These are phyloP conservation scores for Bauhinia variegata DNA, from an alignment of 306 rosid genomes.

Conservation along the genomic window DNA sequence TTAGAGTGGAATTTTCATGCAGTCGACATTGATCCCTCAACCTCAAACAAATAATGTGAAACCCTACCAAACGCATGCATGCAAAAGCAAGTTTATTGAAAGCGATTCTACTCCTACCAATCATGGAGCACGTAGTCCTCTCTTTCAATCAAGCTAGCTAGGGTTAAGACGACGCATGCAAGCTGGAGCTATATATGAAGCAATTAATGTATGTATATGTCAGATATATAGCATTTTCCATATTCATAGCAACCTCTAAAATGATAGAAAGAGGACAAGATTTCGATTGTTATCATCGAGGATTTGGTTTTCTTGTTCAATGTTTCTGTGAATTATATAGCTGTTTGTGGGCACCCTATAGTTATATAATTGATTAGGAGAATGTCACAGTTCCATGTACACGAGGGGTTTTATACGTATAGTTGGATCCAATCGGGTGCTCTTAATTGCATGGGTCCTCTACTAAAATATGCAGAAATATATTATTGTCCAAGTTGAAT, in stretches of 20 bases:
- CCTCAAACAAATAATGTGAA: neutral
- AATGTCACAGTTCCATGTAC: slow-evolving; percentile 46
- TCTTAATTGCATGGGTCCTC: slow-evolving; percentile 29
- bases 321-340: slow-evolving; percentile 42
- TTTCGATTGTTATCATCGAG: slow-evolving; percentile 42
- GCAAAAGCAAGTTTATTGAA: slow-evolving; percentile 20
- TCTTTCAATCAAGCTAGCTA: neutral
- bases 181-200: slow-evolving; percentile 29
- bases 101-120: slow-evolving; percentile 42
- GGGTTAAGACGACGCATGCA: slow-evolving; percentile 23
- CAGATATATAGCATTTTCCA: slow-evolving; percentile 9
- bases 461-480: neutral
- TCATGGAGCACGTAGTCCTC: neutral
- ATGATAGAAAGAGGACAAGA: slow-evolving; percentile 28
- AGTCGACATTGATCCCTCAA: too few species aligned
- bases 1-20: too few species aligned
- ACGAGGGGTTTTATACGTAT: slow-evolving; percentile 46
- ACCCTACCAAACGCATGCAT: neutral
- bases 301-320: slow-evolving; percentile 29
- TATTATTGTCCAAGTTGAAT: slow-evolving; percentile 26
- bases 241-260: slow-evolving; percentile 4
- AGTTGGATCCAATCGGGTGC: slow-evolving; percentile 59
- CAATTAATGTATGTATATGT: slow-evolving; percentile 41
- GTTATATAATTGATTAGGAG: slow-evolving; percentile 33
- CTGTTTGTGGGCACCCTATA: slow-evolving; percentile 39